Conservation (phyloP, 2,329 filamentous ascomycete genomes). For the Trichoderma harzianum region DNA sequence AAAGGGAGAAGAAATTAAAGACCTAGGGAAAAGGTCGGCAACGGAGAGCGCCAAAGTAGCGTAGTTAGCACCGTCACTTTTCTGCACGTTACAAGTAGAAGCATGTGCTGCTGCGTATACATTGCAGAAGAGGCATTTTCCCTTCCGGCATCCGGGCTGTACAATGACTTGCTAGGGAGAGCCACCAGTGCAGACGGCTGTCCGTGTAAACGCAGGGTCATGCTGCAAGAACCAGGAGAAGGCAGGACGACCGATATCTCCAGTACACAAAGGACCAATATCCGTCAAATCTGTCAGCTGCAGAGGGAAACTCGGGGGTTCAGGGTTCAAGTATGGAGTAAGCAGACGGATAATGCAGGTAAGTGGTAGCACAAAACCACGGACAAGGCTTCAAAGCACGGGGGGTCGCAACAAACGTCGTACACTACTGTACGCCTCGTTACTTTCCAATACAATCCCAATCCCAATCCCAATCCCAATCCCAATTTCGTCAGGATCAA, state of each 20-base stretch:
- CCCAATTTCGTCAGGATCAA: background rate
- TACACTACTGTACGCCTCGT: background rate
- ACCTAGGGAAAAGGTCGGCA: background rate
- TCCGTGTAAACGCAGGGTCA: background rate
- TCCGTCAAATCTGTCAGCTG: background rate
- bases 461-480: background rate
- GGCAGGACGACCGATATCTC: background rate
- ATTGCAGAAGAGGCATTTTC: constrained; percentile 4
- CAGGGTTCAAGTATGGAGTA: background rate
- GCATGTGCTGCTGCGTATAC: background rate
- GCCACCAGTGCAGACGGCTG: background rate
- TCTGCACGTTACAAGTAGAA: background rate
- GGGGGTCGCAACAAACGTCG: background rate
- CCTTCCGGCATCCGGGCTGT: background rate
- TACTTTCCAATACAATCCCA: background rate
- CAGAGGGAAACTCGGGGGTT: background rate
- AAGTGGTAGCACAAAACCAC: background rate
- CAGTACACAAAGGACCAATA: background rate
- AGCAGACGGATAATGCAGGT: background rate
- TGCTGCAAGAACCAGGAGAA: constrained; percentile 8
- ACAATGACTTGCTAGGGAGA: background rate
- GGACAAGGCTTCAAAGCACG: background rate
- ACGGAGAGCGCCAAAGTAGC: background rate
- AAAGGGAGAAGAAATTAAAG: background rate
- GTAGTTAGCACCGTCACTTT: background rate